A percentile compares a stretch with the other conserved stretches of the same genome.
Conservation (phyloP, 768 basidiomycete genomes). For the Baorangia bicolor region DNA sequence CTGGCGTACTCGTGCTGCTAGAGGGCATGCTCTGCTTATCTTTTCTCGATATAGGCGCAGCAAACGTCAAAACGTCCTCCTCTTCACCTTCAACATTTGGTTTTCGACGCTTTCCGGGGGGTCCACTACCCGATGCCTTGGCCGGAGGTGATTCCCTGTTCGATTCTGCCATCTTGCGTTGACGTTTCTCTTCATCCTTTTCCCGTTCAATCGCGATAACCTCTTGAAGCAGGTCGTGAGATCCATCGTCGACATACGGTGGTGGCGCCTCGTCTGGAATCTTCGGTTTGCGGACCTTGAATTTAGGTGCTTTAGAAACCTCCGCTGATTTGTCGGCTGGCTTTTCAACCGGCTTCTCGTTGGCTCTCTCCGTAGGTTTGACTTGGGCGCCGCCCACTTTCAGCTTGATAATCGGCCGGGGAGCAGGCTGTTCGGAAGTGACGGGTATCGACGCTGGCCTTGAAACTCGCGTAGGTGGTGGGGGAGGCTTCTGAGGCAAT, state of each 20-base stretch:
- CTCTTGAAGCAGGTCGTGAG: slow-evolving; percentile 76
- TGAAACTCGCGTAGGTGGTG: slow-evolving; percentile 10
- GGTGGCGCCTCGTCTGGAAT: slow-evolving; percentile 51
- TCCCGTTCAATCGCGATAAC: slow-evolving; percentile 78
- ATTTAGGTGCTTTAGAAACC: slow-evolving; percentile 38
- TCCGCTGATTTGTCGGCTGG: slow-evolving; percentile 27
- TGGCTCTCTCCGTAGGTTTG: slow-evolving; percentile 34
- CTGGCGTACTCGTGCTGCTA: slow-evolving; percentile 44
- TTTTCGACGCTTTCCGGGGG: slow-evolving; percentile 61
- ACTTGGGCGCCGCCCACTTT: slow-evolving; percentile 50
- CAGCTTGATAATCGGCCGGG: slow-evolving; percentile 65
- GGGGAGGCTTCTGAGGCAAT: slow-evolving; percentile 17
- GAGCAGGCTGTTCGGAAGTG: slow-evolving; percentile 33
- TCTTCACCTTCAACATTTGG: slow-evolving; percentile 45
- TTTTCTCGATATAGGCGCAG: slow-evolving; percentile 59
- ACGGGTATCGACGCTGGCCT: slow-evolving; percentile 10
- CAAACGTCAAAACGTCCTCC: slow-evolving; percentile 60
- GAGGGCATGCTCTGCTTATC: slow-evolving; percentile 32
- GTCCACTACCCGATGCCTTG: slow-evolving; percentile 39
- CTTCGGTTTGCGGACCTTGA: slow-evolving; percentile 44
- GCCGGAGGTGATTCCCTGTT: slow-evolving; percentile 37
- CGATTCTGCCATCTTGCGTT: slow-evolving; percentile 42
- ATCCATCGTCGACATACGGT: slow-evolving; percentile 77
- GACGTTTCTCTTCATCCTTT: slow-evolving; percentile 54
- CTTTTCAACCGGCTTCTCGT: slow-evolving; percentile 29